Base-by-base conservation (phyloP, 2,329 filamentous ascomycete species). In the Claviceps sorghi region DNA sequence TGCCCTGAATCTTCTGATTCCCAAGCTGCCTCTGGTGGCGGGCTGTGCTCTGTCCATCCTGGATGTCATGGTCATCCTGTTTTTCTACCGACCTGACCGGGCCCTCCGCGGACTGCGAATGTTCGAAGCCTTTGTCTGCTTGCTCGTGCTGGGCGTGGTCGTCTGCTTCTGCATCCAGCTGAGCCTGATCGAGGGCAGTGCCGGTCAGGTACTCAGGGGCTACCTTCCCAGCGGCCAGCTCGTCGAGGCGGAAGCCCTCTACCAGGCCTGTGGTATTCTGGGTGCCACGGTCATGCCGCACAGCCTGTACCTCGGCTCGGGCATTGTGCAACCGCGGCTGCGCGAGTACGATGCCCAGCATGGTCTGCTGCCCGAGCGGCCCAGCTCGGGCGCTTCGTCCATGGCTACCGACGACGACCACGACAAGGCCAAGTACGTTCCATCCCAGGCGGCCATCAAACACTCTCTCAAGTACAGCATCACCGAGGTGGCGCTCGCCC, bases 241-340 rank as follows among this genome's bases (percentile, higher is more conserved):
- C 1, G 67, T 83, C 1, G 67, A 84, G 61, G 72, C 75, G 1
- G 60, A 80, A 60, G 82, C 75, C 67, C 51, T 83, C 0, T 86
- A 85, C 62, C 82, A 86, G 65, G 78, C 84, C 1, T 89, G 85
- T 56, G 85, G 85, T 50, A 89, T 89, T 53, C 72, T 89, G 0
- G 85, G 85, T 2, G 85, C 85, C 3, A 89, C 85, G 0, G 83
- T 85, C 26, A 84, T 85, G 82, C 82, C 82, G 4, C 82, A 84
- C 59, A 81, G 77, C 50, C 67, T 86, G 3, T 86, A 82, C 58
- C 72, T 87, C 3, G 83, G 83, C 22, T 83, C 79, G 5, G 83
- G 82, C 8, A 80, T 86, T 42, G 80, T 85, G 1, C 82, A 86
- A 62, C 72, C 80, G 7, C 78, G 83, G 2, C 75, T 87, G 2